These are phyloP conservation scores for Trichophaea hybrida DNA, from an alignment of 2,329 filamentous ascomycete species.

Conservation along the genomic window DNA sequence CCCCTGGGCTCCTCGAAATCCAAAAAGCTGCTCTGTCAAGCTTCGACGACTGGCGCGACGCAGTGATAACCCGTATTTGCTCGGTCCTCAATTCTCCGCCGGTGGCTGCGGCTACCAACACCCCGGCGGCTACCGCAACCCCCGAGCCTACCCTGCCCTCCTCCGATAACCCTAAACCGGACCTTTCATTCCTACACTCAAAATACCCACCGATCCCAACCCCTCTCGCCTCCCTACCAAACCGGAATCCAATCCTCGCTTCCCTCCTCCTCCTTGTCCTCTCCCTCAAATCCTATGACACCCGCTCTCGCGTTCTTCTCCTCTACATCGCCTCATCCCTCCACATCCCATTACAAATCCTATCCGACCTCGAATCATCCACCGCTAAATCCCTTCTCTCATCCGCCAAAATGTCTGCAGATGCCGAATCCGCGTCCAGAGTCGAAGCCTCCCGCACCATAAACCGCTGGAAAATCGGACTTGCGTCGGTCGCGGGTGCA, in stretches of 20 bases:
- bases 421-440: constrained; percentile 60
- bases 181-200: neutral
- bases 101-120: neutral
- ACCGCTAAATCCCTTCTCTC: constrained; percentile 61
- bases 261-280: constrained; percentile 57
- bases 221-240: neutral
- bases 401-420: constrained; percentile 58
- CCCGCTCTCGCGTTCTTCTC: constrained; percentile 58
- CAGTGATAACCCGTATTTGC: constrained; percentile 53
- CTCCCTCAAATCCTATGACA: constrained; percentile 62
- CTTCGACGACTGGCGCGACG: constrained; percentile 68
- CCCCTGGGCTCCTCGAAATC: neutral
- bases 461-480: constrained; percentile 65
- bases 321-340: constrained; percentile 56
- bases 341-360: constrained; percentile 47
- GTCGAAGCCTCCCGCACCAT: constrained; percentile 49
- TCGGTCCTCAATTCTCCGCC: constrained; percentile 49
- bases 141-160: neutral
- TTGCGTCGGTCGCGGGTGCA: constrained; percentile 77
- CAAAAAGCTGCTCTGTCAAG: constrained; percentile 54
- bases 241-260: constrained; percentile 42
- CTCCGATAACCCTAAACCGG: neutral
- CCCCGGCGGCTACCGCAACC: neutral
- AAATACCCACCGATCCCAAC: neutral
- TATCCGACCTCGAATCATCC: constrained; percentile 59